phyloP scores from a whole-genome alignment of 2,329 filamentous ascomycete genomes.

The Thielaviopsis punctulata region DNA sequence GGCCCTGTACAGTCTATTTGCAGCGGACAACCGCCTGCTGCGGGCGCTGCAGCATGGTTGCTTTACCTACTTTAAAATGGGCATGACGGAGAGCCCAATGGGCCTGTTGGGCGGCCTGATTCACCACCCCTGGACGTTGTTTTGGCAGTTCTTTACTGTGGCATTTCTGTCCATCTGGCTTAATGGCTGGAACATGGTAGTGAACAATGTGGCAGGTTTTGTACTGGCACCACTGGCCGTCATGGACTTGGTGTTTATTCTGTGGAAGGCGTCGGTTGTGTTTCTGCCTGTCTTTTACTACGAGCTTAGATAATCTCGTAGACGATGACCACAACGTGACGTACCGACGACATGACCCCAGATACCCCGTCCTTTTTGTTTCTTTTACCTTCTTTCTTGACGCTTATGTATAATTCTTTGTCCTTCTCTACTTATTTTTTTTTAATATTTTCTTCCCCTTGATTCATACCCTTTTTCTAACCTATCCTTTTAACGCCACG shows the following conservation, averaged over 20 bases:
- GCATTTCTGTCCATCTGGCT: conserved; percentile 76
- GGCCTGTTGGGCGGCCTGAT: conserved; percentile 72
- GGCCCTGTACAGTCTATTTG: conserved; percentile 81
- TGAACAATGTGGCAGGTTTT: conserved; percentile 29
- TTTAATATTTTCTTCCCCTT: not conserved
- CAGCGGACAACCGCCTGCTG: conserved; percentile 63
- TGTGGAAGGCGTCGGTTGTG: conserved; percentile 66
- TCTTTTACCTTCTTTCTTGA: not conserved
- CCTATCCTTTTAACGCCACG: not conserved
- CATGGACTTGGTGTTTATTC: conserved; percentile 48
- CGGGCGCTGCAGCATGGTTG: conserved; percentile 73
- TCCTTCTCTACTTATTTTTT: not conserved
- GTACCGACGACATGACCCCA: not conserved
- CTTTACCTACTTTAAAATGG: conserved; percentile 76
- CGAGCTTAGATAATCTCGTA: conserved; percentile 30
- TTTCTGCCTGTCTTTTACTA: conserved; percentile 67
- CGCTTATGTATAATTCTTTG: not conserved
- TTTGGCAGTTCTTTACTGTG: conserved; percentile 89
- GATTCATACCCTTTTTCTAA: not conserved
- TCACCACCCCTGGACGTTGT: conserved; percentile 56
- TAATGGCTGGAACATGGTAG: conserved; percentile 24
- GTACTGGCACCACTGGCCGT: conserved; percentile 47
- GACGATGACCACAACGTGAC: not conserved
- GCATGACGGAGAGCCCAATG: conserved; percentile 60
- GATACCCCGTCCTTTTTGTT: not conserved